These are phyloP conservation scores for Wickerhamiella shivajii DNA, from an alignment of 805 yeast genomes.

Conservation along the genomic window DNA sequence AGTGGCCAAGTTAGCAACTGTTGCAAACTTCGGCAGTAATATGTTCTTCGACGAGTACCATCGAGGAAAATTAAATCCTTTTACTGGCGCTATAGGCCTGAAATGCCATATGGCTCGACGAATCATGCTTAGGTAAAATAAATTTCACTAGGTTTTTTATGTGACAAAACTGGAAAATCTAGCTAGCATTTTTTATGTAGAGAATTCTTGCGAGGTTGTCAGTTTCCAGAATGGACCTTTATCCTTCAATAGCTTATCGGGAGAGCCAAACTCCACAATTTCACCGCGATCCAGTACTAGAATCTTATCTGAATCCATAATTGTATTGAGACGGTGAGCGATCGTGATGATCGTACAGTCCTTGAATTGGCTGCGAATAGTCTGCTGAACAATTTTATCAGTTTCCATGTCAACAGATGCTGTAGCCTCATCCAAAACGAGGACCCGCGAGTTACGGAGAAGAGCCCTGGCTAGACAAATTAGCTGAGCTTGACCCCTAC, in stretches of 20 bases:
- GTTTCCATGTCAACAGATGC: conserved; percentile 76
- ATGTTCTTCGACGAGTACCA: too few relatives aligned
- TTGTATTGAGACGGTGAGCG: conserved; percentile 72
- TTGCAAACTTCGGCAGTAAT: conserved; percentile 54
- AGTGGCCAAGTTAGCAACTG: conserved; percentile 67
- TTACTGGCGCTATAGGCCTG: too few relatives aligned
- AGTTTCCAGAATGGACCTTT: conserved; percentile 14
- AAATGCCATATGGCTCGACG: too few relatives aligned
- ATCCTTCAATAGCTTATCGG: conserved; percentile 21
- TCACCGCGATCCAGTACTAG: conserved; percentile 56
- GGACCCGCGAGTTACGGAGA: conserved; percentile 48
- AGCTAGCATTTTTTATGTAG: too few relatives aligned
- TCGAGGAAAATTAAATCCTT: too few relatives aligned
- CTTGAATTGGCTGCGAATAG: conserved; percentile 50
- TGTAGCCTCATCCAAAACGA: conserved; percentile 67
- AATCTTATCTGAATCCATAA: conserved; percentile 64
- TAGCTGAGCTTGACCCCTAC: conserved; percentile 72
- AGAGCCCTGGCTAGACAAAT: conserved; percentile 68
- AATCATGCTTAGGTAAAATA: too few relatives aligned
- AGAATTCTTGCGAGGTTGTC: conserved; percentile 6
- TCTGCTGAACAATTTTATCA: conserved; percentile 58
- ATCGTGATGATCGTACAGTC: conserved; percentile 66
- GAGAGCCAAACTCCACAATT: conserved; percentile 58
- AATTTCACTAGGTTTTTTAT: too few relatives aligned
- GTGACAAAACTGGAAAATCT: too few relatives aligned